These are phyloP conservation scores for Nakazawaea sp. DNA, from an alignment of 805 yeast genomes.

Conservation along the genomic window DNA sequence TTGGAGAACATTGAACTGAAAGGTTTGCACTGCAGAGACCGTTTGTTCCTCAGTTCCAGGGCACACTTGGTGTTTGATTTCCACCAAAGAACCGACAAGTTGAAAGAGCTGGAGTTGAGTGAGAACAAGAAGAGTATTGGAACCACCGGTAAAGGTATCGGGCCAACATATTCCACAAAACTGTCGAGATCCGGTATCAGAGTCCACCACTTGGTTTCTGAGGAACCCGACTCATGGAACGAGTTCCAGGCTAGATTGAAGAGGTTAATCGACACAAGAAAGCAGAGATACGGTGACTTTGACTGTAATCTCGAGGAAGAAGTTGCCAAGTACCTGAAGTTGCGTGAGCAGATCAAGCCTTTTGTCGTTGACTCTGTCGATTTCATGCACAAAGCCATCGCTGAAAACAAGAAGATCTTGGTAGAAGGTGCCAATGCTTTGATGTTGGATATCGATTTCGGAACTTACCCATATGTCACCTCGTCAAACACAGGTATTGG, in stretches of 20 bases:
- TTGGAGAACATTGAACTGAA: constrained; percentile 73
- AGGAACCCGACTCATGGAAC: constrained; percentile 88
- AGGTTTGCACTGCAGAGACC: constrained; percentile 68
- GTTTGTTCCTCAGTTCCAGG: constrained; percentile 85
- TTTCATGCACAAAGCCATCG: constrained; percentile 73
- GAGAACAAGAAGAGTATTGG: constrained; percentile 83
- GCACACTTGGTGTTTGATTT: constrained; percentile 96
- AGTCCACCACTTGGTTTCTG: constrained; percentile 90
- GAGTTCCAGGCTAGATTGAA: constrained; percentile 76
- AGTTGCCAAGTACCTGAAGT: constrained; percentile 66
- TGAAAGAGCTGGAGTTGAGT: constrained; percentile 87
- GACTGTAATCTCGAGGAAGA: constrained; percentile 82
- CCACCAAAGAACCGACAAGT: constrained; percentile 95
- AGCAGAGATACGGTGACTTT: constrained; percentile 87
- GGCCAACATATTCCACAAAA: constrained; percentile 96
- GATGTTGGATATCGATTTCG: constrained; percentile 95
- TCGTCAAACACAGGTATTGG: constrained; percentile 96
- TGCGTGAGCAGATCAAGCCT: constrained; percentile 72
- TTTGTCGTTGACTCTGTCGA: constrained; percentile 90
- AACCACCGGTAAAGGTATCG: constrained; percentile 98
- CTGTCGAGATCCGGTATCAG: constrained; percentile 95
- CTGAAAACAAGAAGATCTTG: constrained; percentile 74
- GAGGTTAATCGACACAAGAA: constrained; percentile 74
- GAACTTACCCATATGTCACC: constrained; percentile 97
- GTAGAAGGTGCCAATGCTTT: constrained; percentile 98